These are phyloP conservation scores for Eimeria maxima DNA, from an alignment of 169 alveolate genomes.

Conservation along the genomic window DNA sequence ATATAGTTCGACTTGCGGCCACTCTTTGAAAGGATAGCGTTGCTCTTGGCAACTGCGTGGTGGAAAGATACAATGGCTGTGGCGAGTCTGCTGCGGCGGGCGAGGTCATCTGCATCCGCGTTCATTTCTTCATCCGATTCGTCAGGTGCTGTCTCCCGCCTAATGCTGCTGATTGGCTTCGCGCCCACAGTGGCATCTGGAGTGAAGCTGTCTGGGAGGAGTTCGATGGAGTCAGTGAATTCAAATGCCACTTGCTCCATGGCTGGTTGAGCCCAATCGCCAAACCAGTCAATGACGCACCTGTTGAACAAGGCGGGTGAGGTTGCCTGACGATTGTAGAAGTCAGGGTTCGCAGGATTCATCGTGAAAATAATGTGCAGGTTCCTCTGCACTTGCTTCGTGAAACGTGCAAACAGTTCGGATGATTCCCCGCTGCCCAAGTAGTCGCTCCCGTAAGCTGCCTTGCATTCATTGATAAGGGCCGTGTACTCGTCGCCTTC, in stretches of 20 bases:
- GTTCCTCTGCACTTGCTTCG: slow-evolving; percentile 97
- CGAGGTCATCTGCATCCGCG: slow-evolving; percentile 45
- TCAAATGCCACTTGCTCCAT: slow-evolving; percentile 91
- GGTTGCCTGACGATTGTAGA: slow-evolving; percentile 97
- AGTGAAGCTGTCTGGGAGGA: slow-evolving; percentile 73
- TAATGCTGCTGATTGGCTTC: slow-evolving; percentile 59
- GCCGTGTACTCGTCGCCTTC: slow-evolving; percentile 98
- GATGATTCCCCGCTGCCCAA: slow-evolving; percentile 85
- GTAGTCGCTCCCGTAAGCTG: slow-evolving; percentile 86
- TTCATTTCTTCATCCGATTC: slow-evolving; percentile 85
- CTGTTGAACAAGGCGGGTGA: slow-evolving; percentile 98
- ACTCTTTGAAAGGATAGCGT: slow-evolving; percentile 88
- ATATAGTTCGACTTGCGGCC: slow-evolving; percentile 95
- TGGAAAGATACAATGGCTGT: slow-evolving; percentile 92
- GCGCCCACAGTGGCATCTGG: slow-evolving; percentile 82
- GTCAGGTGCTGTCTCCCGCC: slow-evolving; percentile 59
- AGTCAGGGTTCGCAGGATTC: slow-evolving; percentile 99
- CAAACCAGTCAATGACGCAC: slow-evolving; percentile 99
- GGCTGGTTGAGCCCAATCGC: slow-evolving; percentile 98
- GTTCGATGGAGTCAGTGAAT: slow-evolving; percentile 81
- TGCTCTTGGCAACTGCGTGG: slow-evolving; percentile 90
- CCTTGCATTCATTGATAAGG: slow-evolving; percentile 95
- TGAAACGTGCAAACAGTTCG: slow-evolving; percentile 97
- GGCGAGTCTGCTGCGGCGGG: slow-evolving; percentile 89
- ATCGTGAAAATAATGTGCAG: slow-evolving; percentile 99